Conservation (phyloP, 352 stramenopile genomes). For the Globisporangium takayamanum region DNA sequence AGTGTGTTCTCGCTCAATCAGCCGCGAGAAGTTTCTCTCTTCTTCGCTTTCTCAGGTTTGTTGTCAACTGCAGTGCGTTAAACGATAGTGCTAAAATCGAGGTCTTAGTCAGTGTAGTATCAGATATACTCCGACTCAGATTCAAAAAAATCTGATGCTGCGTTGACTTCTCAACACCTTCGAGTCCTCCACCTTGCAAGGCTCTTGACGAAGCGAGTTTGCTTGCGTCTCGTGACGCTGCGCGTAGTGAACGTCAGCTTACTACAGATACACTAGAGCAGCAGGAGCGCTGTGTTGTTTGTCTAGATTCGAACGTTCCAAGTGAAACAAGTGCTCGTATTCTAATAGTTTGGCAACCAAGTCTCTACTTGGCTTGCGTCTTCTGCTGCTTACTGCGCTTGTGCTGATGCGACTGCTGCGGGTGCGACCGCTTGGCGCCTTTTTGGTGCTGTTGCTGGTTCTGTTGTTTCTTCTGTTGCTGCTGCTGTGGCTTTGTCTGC, state of each 20-base stretch:
- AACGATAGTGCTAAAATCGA: not conserved
- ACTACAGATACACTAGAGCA: no score
- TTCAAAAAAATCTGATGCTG: no score
- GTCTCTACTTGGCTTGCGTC: not conserved
- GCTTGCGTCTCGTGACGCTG: no score
- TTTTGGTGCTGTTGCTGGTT: slow-evolving; percentile 3
- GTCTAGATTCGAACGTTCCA: no score
- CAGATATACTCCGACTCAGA: no score
- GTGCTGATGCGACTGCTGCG: not conserved
- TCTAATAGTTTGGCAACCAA: no score
- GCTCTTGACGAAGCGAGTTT: no score
- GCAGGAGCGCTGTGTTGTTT: no score
- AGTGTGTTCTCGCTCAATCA: not conserved
- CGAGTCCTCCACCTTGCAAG: no score
- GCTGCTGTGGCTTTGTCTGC: not conserved
- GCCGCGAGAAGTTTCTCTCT: not conserved
- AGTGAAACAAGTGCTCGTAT: no score
- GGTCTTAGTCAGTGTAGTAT: not conserved
- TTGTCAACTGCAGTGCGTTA: not conserved
- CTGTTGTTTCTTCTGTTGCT: slow-evolving; percentile 1
- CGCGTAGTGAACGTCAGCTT: no score
- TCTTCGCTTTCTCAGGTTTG: not conserved
- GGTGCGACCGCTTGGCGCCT: slow-evolving; percentile 1
- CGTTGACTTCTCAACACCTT: no score
- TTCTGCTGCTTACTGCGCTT: slow-evolving; percentile 1